Evolutionary conservation across 495 filamentous ascomycete genomes (phyloP), one percentile per base, ranked within the genome.

Genomic region (Cercophora sp.): DNA sequence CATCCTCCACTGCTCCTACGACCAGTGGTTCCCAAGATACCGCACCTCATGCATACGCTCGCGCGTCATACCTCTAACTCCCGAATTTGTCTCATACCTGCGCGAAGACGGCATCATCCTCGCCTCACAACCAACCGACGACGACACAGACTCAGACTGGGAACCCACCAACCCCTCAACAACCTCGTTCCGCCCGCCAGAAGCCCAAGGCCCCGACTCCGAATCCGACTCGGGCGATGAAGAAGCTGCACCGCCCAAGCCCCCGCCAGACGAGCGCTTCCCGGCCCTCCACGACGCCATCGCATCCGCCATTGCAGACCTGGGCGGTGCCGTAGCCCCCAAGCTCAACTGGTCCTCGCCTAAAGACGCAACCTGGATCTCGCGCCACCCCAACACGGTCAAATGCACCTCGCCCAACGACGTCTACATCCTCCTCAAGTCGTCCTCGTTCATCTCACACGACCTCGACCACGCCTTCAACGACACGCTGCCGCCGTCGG

Each of bases 341-440:
- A 99, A 99, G 62, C 75, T 99, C 20, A 96, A 97, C 75, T 99
- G 93, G 93, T 96, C 91, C 24, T 82, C 88, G 3, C 93, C 93
- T 0, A 96, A 96, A 67, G 93, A 99, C 64, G 94, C 93, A 8
- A 88, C 87, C n/a, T 96, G 89, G 83, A 97, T 98, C 70, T 81
- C 80, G 11, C 84, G 88, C 1, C 76, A 74, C 60, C 89, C 88
- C 23, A 97, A 97, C 60, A 91, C 85, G 29, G 83, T 94, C 60
- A 88, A 96, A 65, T 99, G 93, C 70, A 81, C 80, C 1, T 82
- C 80, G 1, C 79, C 93, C 0, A 91, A 91, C 58, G 93, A 99
- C 60, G 81, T 99, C 31, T 99, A 97, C 61, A 75, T 97, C 10
- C 76, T 99, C 2, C 77, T 99, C 2, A 97, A 99, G 65, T 87